Evolutionary conservation across 2,329 filamentous ascomycete species (phyloP).

Genomic region (Pseudocercospora ulei): DNA sequence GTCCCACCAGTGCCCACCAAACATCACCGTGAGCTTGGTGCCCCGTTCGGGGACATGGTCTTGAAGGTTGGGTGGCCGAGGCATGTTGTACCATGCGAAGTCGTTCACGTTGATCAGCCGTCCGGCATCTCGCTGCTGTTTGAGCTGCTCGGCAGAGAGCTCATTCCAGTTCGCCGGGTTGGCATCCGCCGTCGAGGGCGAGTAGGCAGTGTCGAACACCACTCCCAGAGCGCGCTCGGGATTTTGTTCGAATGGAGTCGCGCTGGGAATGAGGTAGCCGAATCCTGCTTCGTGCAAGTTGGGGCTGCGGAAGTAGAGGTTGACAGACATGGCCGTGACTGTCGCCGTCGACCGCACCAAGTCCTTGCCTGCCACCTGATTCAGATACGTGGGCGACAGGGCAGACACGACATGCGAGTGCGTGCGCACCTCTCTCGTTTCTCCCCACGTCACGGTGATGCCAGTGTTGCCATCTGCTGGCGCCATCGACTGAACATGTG

Average conservation of each 20-base stretch:
- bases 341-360: slow-evolving; percentile 48
- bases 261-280: slow-evolving; percentile 81
- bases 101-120: slow-evolving; percentile 31
- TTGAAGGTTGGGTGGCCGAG: slow-evolving; percentile 28
- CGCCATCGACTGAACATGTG: slow-evolving; percentile 42
- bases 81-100: slow-evolving; percentile 33
- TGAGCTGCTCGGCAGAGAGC: slow-evolving; percentile 23
- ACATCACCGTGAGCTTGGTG: slow-evolving; percentile 86
- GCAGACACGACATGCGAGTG: slow-evolving; percentile 56
- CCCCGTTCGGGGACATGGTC: slow-evolving; percentile 42
- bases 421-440: slow-evolving; percentile 16
- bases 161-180: slow-evolving; percentile 24
- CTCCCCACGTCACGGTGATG: slow-evolving; percentile 32
- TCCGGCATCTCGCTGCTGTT: slow-evolving; percentile 22
- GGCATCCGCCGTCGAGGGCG: slow-evolving; percentile 26
- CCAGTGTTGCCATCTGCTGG: slow-evolving; percentile 24
- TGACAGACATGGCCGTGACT: slow-evolving; percentile 80
- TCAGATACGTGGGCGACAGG: slow-evolving; percentile 40
- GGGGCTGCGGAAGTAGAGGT: slow-evolving; percentile 67
- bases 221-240: slow-evolving; percentile 79
- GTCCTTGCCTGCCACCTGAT: slow-evolving; percentile 36
- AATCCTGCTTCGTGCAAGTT: slow-evolving; percentile 63
- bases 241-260: slow-evolving; percentile 60
- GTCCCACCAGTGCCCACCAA: slow-evolving; percentile 90
- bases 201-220: slow-evolving; percentile 69